A percentile compares a stretch with the other conserved stretches of the same genome.
Evolutionary conservation across 495 filamentous ascomycete genomes (phyloP).

Genomic region (Lineolata rhizophorae): DNA sequence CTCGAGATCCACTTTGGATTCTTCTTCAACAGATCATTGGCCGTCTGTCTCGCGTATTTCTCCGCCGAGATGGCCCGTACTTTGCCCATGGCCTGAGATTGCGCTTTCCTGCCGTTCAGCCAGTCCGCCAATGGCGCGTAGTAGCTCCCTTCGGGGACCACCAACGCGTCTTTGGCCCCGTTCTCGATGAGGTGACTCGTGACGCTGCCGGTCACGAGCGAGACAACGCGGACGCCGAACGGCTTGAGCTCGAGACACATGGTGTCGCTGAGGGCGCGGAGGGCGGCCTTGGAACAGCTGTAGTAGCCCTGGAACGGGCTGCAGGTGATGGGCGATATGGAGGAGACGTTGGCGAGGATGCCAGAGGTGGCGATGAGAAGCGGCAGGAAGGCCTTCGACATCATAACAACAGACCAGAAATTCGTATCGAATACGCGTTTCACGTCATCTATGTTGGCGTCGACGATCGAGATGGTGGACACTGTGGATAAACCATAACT

Average conservation of each 20-base stretch:
- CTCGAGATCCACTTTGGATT: too few relatives aligned
- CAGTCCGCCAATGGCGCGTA: too few relatives aligned
- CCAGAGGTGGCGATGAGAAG: conserved; percentile 2
- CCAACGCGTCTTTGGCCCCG: not conserved
- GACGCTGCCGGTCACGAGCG: conserved; percentile 5
- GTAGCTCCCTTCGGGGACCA: not conserved
- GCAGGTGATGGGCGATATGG: not conserved
- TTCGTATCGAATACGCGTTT: conserved; percentile 5
- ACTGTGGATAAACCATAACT: too few relatives aligned
- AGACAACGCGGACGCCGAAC: conserved; percentile 5
- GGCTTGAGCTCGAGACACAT: conserved; percentile 6
- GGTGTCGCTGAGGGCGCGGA: conserved; percentile 3
- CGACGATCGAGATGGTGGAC: conserved; percentile 1
- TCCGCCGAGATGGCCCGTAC: too few relatives aligned
- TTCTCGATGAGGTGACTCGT: conserved; percentile 1
- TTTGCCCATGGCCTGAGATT: too few relatives aligned
- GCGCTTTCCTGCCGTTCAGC: too few relatives aligned
- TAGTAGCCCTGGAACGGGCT: not conserved
- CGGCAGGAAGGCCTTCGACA: conserved; percentile 5
- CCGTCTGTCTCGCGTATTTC: too few relatives aligned
- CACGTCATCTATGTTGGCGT: not conserved
- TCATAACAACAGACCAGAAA: conserved; percentile 1
- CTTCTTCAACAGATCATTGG: too few relatives aligned
- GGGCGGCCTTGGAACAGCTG: conserved; percentile 8
- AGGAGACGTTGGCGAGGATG: not conserved